Evolutionary conservation across 176 grass and related monocot genomes (phyloP).

Genomic region (Carex parvula): DNA sequence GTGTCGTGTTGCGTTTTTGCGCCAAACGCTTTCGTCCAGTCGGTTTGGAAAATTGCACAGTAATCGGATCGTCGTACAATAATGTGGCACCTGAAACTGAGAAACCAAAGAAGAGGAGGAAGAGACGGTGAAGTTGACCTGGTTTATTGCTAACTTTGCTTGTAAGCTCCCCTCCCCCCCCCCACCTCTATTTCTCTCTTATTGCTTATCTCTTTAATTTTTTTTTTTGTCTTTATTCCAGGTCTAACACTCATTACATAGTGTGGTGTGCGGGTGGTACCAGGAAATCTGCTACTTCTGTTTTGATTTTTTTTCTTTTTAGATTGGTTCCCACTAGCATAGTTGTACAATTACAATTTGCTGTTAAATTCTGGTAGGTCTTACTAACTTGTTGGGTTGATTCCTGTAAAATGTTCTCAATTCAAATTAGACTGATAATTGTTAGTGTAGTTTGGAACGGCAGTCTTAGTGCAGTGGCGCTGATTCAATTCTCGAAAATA

Average conservation of each 20-base stretch:
- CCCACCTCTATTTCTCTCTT: background rate
- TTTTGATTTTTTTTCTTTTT: background rate
- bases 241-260: conserved; percentile 19
- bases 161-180: background rate
- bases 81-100: conserved; percentile 14
- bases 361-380: conserved; percentile 10
- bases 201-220: background rate
- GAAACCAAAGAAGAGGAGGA: conserved; percentile 26
- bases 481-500: no score
- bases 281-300: background rate
- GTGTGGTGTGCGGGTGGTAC: background rate
- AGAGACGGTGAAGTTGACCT: conserved; percentile 11
- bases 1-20: background rate
- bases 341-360: background rate
- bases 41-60: background rate
- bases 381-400: conserved; percentile 3
- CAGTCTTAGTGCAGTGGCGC: no score
- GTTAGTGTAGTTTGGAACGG: background rate
- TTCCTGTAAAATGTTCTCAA: conserved; percentile 9
- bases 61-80: background rate
- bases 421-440: conserved; percentile 10
- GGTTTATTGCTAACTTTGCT: background rate
- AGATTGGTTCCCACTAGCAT: conserved; percentile 5
- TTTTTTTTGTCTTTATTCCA: background rate
- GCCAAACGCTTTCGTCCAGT: background rate